Evolutionary conservation across 306 rosid species (phyloP).

Genomic region (Dalbergia oliveri): DNA sequence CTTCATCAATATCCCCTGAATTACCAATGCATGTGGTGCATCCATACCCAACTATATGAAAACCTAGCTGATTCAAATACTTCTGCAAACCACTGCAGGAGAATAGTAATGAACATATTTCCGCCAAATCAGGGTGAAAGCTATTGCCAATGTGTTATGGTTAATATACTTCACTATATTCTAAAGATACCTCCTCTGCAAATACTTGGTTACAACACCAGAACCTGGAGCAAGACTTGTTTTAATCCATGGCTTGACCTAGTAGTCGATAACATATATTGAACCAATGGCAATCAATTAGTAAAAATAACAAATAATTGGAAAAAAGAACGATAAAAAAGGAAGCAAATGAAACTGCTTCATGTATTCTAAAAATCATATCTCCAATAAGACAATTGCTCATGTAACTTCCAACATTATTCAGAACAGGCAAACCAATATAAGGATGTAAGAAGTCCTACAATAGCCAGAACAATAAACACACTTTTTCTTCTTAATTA

Average conservation of each 20-base stretch:
- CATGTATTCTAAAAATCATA: constrained; percentile 24
- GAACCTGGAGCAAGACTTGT: constrained; percentile 99
- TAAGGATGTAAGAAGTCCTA: background rate
- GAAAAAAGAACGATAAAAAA: background rate
- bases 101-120: constrained; percentile 30
- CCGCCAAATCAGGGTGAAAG: constrained; percentile 16
- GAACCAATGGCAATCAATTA: constrained; percentile 41
- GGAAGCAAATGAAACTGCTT: background rate
- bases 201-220: constrained; percentile 94
- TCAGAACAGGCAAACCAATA: constrained; percentile 26
- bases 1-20: constrained; percentile 91
- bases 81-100: constrained; percentile 81
- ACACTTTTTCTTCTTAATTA: background rate
- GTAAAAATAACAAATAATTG: constrained; percentile 18
- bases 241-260: constrained; percentile 99
- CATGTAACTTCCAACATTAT: constrained; percentile 23
- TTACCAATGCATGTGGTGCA: constrained; percentile 99
- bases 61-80: constrained; percentile 93
- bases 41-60: constrained; percentile 92
- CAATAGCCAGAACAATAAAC: background rate
- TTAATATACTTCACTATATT: constrained; percentile 27
- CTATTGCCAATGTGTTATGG: background rate
- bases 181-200: constrained; percentile 72
- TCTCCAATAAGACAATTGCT: constrained; percentile 16
- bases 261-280: constrained; percentile 40